A percentile compares a stretch with the other conserved stretches of the same genome.
Conservation (phyloP, 2,329 filamentous ascomycete species). For the Penicillium sp. region DNA sequence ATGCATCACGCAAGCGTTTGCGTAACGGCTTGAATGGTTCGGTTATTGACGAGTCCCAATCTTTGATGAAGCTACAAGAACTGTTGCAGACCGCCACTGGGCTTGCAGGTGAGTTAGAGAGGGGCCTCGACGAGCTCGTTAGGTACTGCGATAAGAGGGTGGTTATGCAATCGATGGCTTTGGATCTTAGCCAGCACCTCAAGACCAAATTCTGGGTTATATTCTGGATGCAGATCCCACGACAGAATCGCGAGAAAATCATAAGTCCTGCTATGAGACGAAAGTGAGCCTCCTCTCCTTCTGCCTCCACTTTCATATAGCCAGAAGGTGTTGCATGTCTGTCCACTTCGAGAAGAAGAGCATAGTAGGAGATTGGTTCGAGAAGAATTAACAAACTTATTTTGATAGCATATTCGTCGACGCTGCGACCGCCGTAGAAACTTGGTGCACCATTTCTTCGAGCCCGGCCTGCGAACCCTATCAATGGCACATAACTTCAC, state of each 20-base stretch:
- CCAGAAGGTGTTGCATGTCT: too few species aligned
- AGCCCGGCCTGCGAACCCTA: background rate
- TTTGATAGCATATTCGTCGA: background rate
- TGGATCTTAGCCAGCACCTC: background rate
- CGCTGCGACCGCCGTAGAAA: background rate
- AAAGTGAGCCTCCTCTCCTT: background rate
- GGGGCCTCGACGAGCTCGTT: background rate
- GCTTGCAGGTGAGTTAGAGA: background rate
- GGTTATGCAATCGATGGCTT: background rate
- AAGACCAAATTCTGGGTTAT: background rate
- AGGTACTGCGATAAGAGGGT: background rate
- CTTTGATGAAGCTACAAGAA: background rate
- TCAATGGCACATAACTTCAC: background rate
- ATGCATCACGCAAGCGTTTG: background rate
- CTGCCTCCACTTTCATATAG: fast-evolving
- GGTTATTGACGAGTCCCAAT: background rate
- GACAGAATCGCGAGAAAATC: background rate
- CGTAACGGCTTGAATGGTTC: background rate
- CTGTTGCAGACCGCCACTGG: background rate
- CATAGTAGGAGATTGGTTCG: too few species aligned
- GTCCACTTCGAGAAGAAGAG: too few species aligned
- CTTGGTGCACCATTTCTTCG: background rate
- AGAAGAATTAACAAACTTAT: too few species aligned
- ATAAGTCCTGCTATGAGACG: background rate
- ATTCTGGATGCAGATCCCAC: background rate